Percentiles rank a stretch among this genome's conserved stretches.
Conservation (phyloP, 352 stramenopile species). For the Peronosclerospora sorghi region DNA sequence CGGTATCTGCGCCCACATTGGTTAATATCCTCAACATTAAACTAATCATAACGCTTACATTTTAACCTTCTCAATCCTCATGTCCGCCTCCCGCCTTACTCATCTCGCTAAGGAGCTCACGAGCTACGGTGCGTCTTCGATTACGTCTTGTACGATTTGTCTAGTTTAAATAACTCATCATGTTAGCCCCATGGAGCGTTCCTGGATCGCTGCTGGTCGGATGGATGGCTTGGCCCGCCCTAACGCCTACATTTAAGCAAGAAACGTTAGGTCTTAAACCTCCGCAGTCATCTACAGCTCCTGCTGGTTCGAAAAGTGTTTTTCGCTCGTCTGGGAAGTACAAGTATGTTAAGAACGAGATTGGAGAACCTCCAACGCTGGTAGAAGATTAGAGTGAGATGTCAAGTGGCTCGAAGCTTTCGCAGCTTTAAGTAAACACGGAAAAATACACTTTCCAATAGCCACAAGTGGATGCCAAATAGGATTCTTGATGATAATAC, state of each 20-base stretch:
- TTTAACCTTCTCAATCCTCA: too few relatives aligned
- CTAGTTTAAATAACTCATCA: not conserved
- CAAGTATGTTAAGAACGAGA: slow-evolving; percentile 66
- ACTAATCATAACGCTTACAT: too few relatives aligned
- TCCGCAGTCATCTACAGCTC: slow-evolving; percentile 8
- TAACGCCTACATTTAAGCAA: slow-evolving; percentile 65
- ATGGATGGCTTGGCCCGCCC: slow-evolving; percentile 63
- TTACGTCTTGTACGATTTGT: not conserved
- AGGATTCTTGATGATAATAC: too few relatives aligned
- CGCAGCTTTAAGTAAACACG: not conserved
- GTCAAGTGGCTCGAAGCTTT: not conserved
- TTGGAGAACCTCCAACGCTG: slow-evolving; percentile 60
- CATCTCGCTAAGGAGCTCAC: slow-evolving; percentile 45
- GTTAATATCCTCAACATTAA: too few relatives aligned
- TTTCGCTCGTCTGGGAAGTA: slow-evolving; percentile 61
- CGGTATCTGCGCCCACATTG: too few relatives aligned
- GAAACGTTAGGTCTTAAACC: slow-evolving; percentile 53
- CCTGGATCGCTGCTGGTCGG: slow-evolving; percentile 36
- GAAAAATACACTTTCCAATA: not conserved
- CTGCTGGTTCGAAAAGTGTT: slow-evolving; percentile 17
- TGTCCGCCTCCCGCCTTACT: slow-evolving; percentile 25
- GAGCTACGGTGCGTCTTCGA: slow-evolving; percentile 30
- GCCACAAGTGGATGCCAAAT: not conserved
- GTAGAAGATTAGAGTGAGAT: slow-evolving; percentile 39
- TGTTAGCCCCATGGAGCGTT: slow-evolving; percentile 38